Evolutionary conservation across 306 rosid genomes (phyloP).

Genomic region (Ammopiptanthus mongolicus): DNA sequence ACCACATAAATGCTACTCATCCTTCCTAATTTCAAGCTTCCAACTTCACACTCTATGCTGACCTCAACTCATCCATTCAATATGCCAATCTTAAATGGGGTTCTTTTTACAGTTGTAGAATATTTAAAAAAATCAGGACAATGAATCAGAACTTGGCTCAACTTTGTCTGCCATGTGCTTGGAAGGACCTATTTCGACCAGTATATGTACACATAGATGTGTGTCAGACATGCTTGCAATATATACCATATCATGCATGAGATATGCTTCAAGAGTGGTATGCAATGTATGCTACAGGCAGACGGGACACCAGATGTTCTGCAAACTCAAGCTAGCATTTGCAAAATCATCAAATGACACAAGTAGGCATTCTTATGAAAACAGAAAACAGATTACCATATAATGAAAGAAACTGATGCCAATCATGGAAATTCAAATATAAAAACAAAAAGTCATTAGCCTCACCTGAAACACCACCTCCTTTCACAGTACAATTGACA

Average conservation of each 20-base stretch:
- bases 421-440: conserved; percentile 2
- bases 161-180: neutral
- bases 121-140: neutral
- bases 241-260: neutral
- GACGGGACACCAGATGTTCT: neutral
- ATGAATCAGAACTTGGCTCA: neutral
- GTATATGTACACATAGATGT: neutral
- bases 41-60: neutral
- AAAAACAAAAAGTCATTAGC: neutral
- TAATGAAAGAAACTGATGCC: conserved; percentile 2
- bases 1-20: neutral
- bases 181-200: neutral
- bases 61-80: neutral
- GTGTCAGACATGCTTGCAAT: neutral
- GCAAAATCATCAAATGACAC: neutral
- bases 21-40: neutral
- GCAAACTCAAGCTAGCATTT: neutral
- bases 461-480: conserved; percentile 87
- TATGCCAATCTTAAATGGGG: neutral
- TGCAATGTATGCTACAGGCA: neutral
- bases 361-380: neutral
- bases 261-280: neutral
- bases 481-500: conserved; percentile 76
- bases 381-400: neutral
- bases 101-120: neutral